These are phyloP conservation scores for Anacardium occidentale DNA, from an alignment of 345 rosid species.

Conservation along the genomic window DNA sequence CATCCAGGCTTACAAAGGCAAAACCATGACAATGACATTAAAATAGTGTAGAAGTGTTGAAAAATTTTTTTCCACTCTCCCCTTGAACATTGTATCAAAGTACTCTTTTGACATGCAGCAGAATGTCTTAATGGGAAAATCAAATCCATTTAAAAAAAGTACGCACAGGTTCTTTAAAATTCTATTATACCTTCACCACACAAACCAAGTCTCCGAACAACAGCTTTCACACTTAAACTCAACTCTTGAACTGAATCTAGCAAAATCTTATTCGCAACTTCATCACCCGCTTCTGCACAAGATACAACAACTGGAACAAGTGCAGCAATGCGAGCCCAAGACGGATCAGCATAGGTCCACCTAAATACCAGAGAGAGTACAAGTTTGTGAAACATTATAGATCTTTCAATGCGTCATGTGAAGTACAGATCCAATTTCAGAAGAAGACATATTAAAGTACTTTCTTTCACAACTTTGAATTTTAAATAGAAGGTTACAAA, in stretches of 20 bases:
- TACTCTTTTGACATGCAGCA: not conserved
- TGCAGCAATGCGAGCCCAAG: conserved; percentile 81
- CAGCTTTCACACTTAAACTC: conserved; percentile 74
- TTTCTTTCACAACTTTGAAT: not conserved
- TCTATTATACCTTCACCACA: conserved; percentile 53
- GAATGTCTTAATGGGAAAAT: not conserved
- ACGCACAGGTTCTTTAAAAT: not conserved
- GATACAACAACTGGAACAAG: conserved; percentile 72
- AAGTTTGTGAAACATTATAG: conserved; percentile 12
- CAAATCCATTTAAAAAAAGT: not conserved
- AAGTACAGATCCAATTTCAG: not conserved
- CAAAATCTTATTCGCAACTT: conserved; percentile 57
- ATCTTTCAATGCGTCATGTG: not conserved
- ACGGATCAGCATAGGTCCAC: conserved; percentile 81
- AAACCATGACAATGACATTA: not conserved
- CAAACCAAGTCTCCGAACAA: conserved; percentile 60
- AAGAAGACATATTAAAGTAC: not conserved
- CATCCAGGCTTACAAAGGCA: not conserved
- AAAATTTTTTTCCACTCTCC: not conserved
- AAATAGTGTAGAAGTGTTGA: not conserved
- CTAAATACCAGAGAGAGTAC: conserved; percentile 30
- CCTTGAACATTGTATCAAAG: not conserved
- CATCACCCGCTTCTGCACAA: conserved; percentile 75
- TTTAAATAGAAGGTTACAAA: not conserved
- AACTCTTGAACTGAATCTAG: conserved; percentile 58